phyloP scores from a whole-genome alignment of 305 asterid genomes.

The Nicotiana rustica region DNA sequence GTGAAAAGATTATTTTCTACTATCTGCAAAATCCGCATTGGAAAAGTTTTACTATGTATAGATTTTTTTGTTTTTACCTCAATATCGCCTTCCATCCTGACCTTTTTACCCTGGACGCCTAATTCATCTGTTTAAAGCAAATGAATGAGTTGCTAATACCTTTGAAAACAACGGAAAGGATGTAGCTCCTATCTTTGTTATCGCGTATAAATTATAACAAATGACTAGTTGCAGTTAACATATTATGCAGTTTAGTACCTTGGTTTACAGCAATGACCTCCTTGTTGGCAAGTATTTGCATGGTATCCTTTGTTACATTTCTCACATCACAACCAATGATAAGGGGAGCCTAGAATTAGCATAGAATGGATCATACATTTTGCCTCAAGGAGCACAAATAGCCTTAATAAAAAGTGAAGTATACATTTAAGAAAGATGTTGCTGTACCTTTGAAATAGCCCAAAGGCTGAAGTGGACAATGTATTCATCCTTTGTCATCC shows the following conservation, averaged over 20 bases:
- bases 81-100: constrained; percentile 74
- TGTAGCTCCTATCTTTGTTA: not conserved
- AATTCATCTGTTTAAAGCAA: constrained; percentile 54
- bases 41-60: not conserved
- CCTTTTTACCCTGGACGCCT: constrained; percentile 83
- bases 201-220: not conserved
- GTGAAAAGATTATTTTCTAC: not conserved
- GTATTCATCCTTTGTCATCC: constrained; percentile 85
- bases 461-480: constrained; percentile 86
- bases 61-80: constrained; percentile 55
- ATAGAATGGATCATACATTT: not conserved
- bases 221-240: not conserved
- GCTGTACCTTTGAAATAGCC: constrained; percentile 87
- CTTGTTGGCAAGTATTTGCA: constrained; percentile 67
- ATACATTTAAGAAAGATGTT: not conserved
- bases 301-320: constrained; percentile 56
- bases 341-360: constrained; percentile 73
- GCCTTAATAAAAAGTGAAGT: not conserved
- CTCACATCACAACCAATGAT: constrained; percentile 89
- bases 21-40: not conserved
- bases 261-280: constrained; percentile 87
- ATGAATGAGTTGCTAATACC: not conserved
- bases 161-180: not conserved
- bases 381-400: not conserved
- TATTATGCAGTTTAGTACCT: constrained; percentile 48